Base-by-base conservation (phyloP, 768 basidiomycete genomes). In the Boletus tomentosulus region DNA sequence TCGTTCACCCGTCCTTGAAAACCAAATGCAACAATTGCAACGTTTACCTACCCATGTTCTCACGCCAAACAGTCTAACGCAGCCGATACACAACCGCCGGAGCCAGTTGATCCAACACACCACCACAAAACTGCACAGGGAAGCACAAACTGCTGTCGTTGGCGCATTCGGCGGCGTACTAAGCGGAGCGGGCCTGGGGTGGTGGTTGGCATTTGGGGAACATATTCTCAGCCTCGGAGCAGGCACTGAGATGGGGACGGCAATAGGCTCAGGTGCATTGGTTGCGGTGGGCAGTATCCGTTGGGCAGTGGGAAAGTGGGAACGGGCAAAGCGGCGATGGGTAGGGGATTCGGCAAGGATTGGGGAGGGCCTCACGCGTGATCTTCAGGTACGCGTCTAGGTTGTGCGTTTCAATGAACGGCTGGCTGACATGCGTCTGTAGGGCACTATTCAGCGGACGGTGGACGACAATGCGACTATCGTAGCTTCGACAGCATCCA, bases 291-390 rank as follows among this genome's bases (percentile, higher is more conserved):
- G 69, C 3, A 78, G 82, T 44, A 55, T 87, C 39, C 73, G 86
- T 39, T 87, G 85, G 84, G 79, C 78, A 2, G 74, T 86, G 6
- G 78, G 81, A 12, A 74, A 73, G 54, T 91, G 87, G 86, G 86
- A 89, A 53, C 80, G 75, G 58, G 81, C 82, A 3, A 85, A 86
- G 66, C 72, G 68, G 52, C 73, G 71, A 55, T 92, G 87, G 87
- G 78, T 80, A 80, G 76, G 79, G 50, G 87, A 89, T 64, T 86
- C 82, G 76, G 63, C 62, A 19, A 74, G 88, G 46, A 74, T 88
- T 3, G 78, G 80, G 6, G 74, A 83, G 46, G 85, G 88, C 0
- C 72, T 88, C 35, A 75, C 78, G 44, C 74, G 87, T 43, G 87
- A 90, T 67, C 68, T 89, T 22, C 74, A 77, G 75, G 87, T 85